phyloP scores from a whole-genome alignment of 805 yeast genomes.

The Monosporozyma servazzii region DNA sequence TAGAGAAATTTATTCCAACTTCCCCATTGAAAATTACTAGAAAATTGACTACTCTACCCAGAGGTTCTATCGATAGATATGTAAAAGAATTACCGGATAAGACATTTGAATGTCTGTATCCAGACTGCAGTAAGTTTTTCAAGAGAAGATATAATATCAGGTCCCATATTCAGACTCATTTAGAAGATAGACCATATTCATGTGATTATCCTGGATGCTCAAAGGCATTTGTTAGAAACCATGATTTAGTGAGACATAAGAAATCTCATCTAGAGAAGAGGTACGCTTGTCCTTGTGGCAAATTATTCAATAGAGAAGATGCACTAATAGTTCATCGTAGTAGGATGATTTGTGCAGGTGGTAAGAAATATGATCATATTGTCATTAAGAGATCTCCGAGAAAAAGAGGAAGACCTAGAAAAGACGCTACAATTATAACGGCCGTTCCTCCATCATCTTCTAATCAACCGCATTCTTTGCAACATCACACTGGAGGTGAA shows the following conservation, averaged over 20 bases:
- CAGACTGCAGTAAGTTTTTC: conserved; percentile 74
- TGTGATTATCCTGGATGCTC: conserved; percentile 60
- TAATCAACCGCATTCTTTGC: not conserved
- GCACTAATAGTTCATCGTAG: conserved; percentile 75
- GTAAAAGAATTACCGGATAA: conserved; percentile 76
- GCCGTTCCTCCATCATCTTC: not conserved
- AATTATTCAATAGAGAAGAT: conserved; percentile 81
- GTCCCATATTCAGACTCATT: conserved; percentile 93
- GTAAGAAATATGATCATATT: conserved; percentile 29
- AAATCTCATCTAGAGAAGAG: conserved; percentile 74
- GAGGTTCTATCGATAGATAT: conserved; percentile 79
- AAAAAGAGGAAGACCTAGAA: conserved; percentile 23
- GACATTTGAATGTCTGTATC: conserved; percentile 63
- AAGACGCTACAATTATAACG: conserved; percentile 5
- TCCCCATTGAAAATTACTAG: conserved; percentile 24
- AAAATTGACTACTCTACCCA: conserved; percentile 48
- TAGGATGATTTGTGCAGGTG: conserved; percentile 77
- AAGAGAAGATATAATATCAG: conserved; percentile 85
- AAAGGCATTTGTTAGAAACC: conserved; percentile 88
- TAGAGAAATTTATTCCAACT: not conserved
- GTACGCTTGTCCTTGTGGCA: conserved; percentile 84
- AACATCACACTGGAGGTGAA: not conserved
- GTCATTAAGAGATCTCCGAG: conserved; percentile 26
- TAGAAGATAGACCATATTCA: conserved; percentile 84
- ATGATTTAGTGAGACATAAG: conserved; percentile 83